These are phyloP conservation scores for Rutstroemia sp. DNA, from an alignment of 2,329 filamentous ascomycete genomes.

Conservation along the genomic window DNA sequence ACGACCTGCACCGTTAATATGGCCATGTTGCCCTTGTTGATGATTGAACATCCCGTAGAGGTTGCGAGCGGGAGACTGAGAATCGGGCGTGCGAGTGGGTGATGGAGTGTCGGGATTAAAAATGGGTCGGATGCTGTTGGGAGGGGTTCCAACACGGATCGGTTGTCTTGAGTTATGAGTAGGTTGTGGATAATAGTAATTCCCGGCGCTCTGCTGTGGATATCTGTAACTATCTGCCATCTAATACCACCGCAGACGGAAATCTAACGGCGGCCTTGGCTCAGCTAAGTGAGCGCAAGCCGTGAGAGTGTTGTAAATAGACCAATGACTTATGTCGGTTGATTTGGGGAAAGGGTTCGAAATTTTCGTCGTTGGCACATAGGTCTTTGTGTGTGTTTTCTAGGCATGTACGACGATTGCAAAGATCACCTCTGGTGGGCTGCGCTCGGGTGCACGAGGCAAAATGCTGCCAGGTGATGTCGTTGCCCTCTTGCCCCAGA, in stretches of 20 bases:
- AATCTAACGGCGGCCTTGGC: constrained; percentile 19
- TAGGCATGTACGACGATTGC: constrained; percentile 24
- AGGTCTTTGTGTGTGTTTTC: constrained; percentile 21
- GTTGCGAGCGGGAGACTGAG: constrained; percentile 30
- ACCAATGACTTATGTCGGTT: constrained; percentile 21
- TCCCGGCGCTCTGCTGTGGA: constrained; percentile 50
- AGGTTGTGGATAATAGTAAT: constrained; percentile 48
- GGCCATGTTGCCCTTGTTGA: constrained; percentile 66
- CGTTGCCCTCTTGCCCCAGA: background rate
- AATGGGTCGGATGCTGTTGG: constrained; percentile 34
- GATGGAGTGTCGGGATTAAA: constrained; percentile 41
- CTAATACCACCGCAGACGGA: constrained; percentile 36
- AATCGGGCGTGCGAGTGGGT: constrained; percentile 48
- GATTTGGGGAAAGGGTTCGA: constrained; percentile 23
- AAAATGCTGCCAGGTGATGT: background rate
- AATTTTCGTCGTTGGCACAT: constrained; percentile 31
- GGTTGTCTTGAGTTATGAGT: constrained; percentile 37
- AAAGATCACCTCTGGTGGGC: background rate
- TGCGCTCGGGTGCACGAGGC: constrained; percentile 5
- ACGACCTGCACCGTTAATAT: constrained; percentile 63
- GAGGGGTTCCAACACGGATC: constrained; percentile 36
- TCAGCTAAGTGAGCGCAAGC: constrained; percentile 21
- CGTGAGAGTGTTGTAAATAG: constrained; percentile 8
- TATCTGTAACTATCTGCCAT: constrained; percentile 65
- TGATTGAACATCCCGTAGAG: constrained; percentile 59